These are phyloP conservation scores for Nidula niveotomentosa DNA, from an alignment of 1,284 basidiomycete genomes.

Conservation along the genomic window DNA sequence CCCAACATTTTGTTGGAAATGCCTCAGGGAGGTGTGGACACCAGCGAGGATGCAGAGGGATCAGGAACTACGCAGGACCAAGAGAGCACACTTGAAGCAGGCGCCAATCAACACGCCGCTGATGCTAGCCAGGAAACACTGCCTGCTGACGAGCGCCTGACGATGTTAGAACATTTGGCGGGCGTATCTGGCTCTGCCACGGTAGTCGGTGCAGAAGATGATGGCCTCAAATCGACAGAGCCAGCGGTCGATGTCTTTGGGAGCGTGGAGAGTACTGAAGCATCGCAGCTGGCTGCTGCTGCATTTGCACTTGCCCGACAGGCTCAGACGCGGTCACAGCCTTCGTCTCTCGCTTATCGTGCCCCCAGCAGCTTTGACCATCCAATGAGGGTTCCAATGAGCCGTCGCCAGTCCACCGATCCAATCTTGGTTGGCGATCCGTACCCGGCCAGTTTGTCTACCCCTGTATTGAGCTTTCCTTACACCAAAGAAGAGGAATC, in stretches of 20 bases:
- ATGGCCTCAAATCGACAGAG: not conserved
- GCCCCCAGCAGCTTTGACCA: not conserved
- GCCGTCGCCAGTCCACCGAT: slow-evolving; percentile 21
- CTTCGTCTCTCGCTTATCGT: slow-evolving; percentile 6
- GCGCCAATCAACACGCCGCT: not conserved
- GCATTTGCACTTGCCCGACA: slow-evolving; percentile 4
- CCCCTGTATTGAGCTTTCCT: slow-evolving; percentile 21
- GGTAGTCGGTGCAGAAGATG: too few species aligned
- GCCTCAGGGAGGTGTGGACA: not conserved
- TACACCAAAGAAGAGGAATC: slow-evolving; percentile 14
- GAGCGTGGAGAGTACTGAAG: not conserved
- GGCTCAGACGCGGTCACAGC: not conserved
- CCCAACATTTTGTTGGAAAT: not conserved
- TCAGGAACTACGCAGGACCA: not conserved
- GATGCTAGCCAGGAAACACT: not conserved
- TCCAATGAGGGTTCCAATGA: slow-evolving; percentile 12
- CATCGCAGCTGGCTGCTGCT: not conserved
- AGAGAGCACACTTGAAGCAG: not conserved
- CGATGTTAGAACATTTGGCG: too few species aligned
- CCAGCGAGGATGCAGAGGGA: not conserved
- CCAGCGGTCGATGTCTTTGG: not conserved
- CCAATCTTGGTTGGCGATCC: slow-evolving; percentile 35
- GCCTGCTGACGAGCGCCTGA: not conserved
- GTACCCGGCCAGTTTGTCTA: slow-evolving; percentile 40
- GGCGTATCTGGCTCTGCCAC: too few species aligned